Conservation (phyloP, 2,329 filamentous ascomycete species). For the Diaporthe sp. region DNA sequence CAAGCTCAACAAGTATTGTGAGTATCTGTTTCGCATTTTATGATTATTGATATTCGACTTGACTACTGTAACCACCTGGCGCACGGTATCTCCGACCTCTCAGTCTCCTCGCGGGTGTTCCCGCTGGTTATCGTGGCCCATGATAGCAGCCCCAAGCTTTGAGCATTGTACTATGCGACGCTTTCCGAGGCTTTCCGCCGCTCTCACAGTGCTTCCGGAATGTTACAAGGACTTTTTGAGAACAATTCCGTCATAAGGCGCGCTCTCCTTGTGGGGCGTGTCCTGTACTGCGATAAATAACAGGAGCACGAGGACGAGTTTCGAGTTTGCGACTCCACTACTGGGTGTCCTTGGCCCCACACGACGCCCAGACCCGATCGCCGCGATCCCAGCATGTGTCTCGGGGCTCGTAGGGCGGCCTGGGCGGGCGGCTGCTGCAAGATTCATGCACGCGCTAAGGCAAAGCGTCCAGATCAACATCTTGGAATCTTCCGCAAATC, state of each 20-base stretch:
- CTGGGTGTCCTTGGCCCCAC: background rate
- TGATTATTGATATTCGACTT: background rate
- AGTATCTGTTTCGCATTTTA: background rate
- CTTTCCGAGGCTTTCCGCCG: background rate
- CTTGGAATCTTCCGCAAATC: constrained; percentile 1
- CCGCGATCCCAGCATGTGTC: constrained; percentile 1
- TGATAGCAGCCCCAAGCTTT: too few relatives aligned
- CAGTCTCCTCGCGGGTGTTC: background rate
- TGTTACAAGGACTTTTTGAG: too few relatives aligned
- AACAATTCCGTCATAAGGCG: background rate
- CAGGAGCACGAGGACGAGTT: constrained; percentile 9
- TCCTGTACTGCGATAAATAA: background rate
- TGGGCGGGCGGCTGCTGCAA: constrained; percentile 1
- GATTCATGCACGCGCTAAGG: constrained; percentile 25
- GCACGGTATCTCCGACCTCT: background rate
- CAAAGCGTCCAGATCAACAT: constrained; percentile 5
- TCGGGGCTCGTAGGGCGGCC: constrained; percentile 4
- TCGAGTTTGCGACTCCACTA: constrained; percentile 9
- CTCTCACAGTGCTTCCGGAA: background rate
- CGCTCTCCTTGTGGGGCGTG: background rate
- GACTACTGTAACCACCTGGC: too few relatives aligned
- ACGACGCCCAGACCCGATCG: constrained; percentile 20
- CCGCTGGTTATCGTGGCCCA: background rate
- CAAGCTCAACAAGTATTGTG: too few relatives aligned
- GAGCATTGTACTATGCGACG: too few relatives aligned